These are phyloP conservation scores for Musa troglodytarum DNA, from an alignment of 176 grass and related monocot species.

Conservation along the genomic window DNA sequence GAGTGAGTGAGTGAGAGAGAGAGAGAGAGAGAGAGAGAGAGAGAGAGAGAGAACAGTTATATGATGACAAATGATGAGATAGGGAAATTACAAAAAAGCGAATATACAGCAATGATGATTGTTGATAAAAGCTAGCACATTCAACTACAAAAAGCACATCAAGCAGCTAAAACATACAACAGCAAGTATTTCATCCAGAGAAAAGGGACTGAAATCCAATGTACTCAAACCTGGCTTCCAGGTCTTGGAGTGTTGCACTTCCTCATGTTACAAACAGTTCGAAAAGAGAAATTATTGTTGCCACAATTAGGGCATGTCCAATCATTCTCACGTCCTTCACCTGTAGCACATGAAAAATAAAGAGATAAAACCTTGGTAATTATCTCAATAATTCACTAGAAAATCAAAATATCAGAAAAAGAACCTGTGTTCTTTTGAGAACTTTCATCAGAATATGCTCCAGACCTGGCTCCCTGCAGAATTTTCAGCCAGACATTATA, in stretches of 20 bases:
- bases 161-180: background rate
- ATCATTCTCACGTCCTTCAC: constrained; percentile 74
- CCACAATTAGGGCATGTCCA: constrained; percentile 83
- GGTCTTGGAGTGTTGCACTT: constrained; percentile 81
- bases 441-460: constrained; percentile 68
- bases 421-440: constrained; percentile 66
- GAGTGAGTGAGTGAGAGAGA: too few relatives aligned
- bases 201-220: background rate
- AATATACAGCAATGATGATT: too few relatives aligned
- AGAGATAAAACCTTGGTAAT: constrained; percentile 3
- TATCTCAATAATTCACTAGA: background rate
- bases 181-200: constrained; percentile 1
- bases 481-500: background rate
- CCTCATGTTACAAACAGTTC: constrained; percentile 86
- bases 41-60: too few relatives aligned
- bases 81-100: too few relatives aligned
- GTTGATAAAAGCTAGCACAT: background rate
- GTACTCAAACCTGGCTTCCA: constrained; percentile 51
- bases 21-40: too few relatives aligned
- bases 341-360: constrained; percentile 25
- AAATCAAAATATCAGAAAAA: background rate
- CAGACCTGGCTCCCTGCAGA: constrained; percentile 43
- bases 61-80: too few relatives aligned
- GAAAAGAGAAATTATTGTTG: constrained; percentile 74
- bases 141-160: background rate